Evolutionary conservation across 202 grass and related monocot genomes (phyloP), one percentile per base, ranked within the genome.

Genomic region (Panicum virgatum): DNA sequence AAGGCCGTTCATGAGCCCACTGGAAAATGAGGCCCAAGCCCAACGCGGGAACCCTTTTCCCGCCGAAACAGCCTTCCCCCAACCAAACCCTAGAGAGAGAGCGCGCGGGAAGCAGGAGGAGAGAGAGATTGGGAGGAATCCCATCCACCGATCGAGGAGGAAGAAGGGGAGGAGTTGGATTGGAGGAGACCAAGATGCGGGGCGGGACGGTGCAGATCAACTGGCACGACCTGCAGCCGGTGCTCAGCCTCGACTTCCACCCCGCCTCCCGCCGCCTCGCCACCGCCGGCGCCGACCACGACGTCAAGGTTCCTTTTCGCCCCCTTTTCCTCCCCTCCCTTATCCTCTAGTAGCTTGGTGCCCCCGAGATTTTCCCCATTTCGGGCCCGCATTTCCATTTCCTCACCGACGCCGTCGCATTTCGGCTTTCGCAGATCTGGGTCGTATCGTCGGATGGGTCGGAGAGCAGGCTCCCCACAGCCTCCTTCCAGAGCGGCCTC

Each of bases 181-280:
- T n/a, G n/a, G n/a, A n/a, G 32, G 46, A 6, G 16, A 2, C 0
- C 16, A n/a, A 60, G 83, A 98, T 98, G 96, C 91, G 84, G n/a
- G 96, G 96, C 83, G 96, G 96, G 51, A 98, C 96, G 56, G 89
- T 98, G 47, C 96, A 98, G 87, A 93, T 98, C 89, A 96, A 90
- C 83, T 98, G 96, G 96, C 96, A 98, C 83, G 96, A 98, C 73
- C 81, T 77, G 57, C 90, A 96, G 80, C 96, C 92, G 13, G 96
- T 98, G 65, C 92, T 98, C 86, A 96, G 92, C 87, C 90, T 98
- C 81, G 92, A 98, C 90, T 98, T 98, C 85, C 92, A 98, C 80
- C 87, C 96, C 44, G 67, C 45, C 65, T 88, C 92, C 40, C 64
- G 89, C 54, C 52, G 88, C 86, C 96, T 98, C 85, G 96, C 92